Percentiles rank a stretch among this genome's conserved stretches.
phyloP scores from a whole-genome alignment of 1,139 yeast species.

The Meyerozyma sp. region DNA sequence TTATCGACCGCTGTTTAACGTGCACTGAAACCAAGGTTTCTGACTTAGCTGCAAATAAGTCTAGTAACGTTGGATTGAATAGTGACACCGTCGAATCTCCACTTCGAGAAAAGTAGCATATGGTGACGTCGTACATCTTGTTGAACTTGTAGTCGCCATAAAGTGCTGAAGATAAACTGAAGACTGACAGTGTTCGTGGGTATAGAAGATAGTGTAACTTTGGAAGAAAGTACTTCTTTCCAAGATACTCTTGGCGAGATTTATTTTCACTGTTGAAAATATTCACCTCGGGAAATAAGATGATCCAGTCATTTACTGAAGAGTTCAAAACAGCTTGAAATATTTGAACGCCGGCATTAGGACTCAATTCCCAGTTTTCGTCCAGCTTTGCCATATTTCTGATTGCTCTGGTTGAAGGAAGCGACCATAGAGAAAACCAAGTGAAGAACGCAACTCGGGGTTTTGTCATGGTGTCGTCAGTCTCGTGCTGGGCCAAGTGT shows the following conservation, averaged over 20 bases:
- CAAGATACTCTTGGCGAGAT: conserved; percentile 44
- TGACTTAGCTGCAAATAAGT: background rate
- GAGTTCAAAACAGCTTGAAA: conserved; percentile 22
- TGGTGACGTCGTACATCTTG: conserved; percentile 48
- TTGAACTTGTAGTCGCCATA: conserved; percentile 26
- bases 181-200: conserved; percentile 56
- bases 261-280: conserved; percentile 47
- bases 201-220: conserved; percentile 50
- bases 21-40: conserved; percentile 3
- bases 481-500: conserved; percentile 30
- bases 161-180: conserved; percentile 43
- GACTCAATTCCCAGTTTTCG: conserved; percentile 60
- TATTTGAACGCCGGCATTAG: conserved; percentile 17
- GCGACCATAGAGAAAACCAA: conserved; percentile 56
- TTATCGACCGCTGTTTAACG: conserved; percentile 20
- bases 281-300: conserved; percentile 71
- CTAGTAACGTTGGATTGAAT: conserved; percentile 8
- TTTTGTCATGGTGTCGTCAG: conserved; percentile 12
- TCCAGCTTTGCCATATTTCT: conserved; percentile 44
- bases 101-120: conserved; percentile 28
- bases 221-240: conserved; percentile 50
- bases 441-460: conserved; percentile 52
- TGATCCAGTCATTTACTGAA: conserved; percentile 46
- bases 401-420: conserved; percentile 43
- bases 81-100: conserved; percentile 5